These are phyloP conservation scores for Exophiala dermatitidis DNA, from an alignment of 2,329 filamentous ascomycete species.

Conservation along the genomic window DNA sequence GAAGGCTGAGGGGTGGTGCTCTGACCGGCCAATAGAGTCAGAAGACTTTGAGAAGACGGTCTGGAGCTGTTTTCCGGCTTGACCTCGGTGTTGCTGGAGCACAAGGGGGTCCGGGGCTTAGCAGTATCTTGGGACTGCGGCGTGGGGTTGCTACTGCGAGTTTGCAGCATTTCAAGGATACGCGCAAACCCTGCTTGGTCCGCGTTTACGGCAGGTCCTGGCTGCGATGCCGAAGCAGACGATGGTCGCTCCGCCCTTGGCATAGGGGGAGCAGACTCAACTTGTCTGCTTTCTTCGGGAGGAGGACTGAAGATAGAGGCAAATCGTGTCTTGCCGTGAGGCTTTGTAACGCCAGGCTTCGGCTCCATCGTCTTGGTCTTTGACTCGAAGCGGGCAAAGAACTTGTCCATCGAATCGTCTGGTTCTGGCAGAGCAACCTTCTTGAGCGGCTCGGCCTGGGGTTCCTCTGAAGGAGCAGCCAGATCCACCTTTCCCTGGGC, in stretches of 20 bases:
- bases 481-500: conserved; percentile 24
- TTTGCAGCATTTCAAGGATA: conserved; percentile 72
- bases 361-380: conserved; percentile 33
- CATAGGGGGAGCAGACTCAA: conserved; percentile 25
- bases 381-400: conserved; percentile 26
- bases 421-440: conserved; percentile 23
- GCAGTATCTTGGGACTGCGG: conserved; percentile 33
- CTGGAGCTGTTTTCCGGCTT: conserved; percentile 18
- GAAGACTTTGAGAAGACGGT: conserved; percentile 4
- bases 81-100: conserved; percentile 34
- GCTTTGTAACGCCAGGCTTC: conserved; percentile 44
- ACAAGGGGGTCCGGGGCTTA: conserved; percentile 31
- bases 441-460: conserved; percentile 35
- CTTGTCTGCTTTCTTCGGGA: conserved; percentile 20
- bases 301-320: conserved; percentile 67
- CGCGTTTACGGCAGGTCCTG: conserved; percentile 43
- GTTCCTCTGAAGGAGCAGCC: conserved; percentile 33
- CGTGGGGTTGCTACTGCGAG: conserved; percentile 40
- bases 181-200: conserved; percentile 83
- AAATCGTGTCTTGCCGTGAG: conserved; percentile 70
- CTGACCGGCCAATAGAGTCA: conserved; percentile 8
- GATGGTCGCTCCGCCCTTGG: conserved; percentile 33
- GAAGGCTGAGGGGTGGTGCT: conserved; percentile 1
- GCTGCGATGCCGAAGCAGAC: conserved; percentile 22
- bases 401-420: conserved; percentile 27